Conservation (phyloP, 768 basidiomycete genomes). For the Naganishia onofrii region DNA sequence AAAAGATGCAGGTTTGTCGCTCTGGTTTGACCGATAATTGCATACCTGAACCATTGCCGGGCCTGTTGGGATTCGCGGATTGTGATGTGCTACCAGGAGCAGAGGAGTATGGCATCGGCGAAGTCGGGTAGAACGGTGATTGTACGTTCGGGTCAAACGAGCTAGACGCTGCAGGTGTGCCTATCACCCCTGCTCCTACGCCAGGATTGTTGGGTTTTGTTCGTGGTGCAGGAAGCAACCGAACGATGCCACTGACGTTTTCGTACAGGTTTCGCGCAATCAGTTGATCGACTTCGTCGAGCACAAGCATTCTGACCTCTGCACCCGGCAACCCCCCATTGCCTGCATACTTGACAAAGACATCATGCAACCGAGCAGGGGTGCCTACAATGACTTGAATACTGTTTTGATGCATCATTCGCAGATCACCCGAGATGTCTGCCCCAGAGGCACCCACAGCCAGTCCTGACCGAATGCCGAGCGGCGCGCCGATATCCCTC, state of each 20-base stretch:
- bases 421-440: constrained; percentile 69
- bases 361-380: constrained; percentile 88
- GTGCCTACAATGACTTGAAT: constrained; percentile 96
- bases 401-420: constrained; percentile 81
- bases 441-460: constrained; percentile 66
- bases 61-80: constrained; percentile 28
- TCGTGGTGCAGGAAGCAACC: constrained; percentile 82
- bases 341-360: constrained; percentile 63
- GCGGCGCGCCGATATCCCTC: constrained; percentile 85
- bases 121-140: constrained; percentile 53
- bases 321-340: constrained; percentile 72
- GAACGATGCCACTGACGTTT: constrained; percentile 88
- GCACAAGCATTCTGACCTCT: constrained; percentile 87
- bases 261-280: constrained; percentile 94
- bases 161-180: constrained; percentile 38
- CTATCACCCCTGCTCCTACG: constrained; percentile 52
- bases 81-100: constrained; percentile 36
- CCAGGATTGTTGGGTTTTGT: constrained; percentile 51
- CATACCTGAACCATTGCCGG: constrained; percentile 48
- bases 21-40: constrained; percentile 51
- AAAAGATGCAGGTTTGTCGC: constrained; percentile 55
- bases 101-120: constrained; percentile 50
- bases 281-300: constrained; percentile 96
- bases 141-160: constrained; percentile 49
- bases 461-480: constrained; percentile 85